Base-by-base conservation (phyloP, 108 stramenopile genomes). In the Chaetoceros tenuissimus region DNA sequence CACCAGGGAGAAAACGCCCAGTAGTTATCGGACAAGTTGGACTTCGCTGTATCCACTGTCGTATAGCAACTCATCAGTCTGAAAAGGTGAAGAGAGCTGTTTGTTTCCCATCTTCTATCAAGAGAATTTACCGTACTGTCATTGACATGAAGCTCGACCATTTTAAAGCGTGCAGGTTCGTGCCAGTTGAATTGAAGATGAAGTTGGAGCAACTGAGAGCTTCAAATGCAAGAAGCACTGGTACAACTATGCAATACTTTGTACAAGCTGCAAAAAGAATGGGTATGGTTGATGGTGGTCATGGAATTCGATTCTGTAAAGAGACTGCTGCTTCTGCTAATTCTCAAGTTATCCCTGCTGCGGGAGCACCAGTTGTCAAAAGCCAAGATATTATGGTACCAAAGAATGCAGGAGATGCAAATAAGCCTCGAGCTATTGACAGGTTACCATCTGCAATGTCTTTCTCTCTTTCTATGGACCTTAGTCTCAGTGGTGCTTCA, bases 61-160 rank as follows among this genome's bases (percentile, higher is more conserved):
- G 92, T 3, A 69, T 77, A 44, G 77, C 76, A 0, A 31, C 47
- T 13, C 47, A 66, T 31, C 68, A 64, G 30, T 80, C 78, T 28
- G 86, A 87, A 52, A 75, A 87, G 13, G 84, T 93, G n/a, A 93
- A 93, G 68, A 71, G 92, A 7, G 92, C 92, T 3, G 84, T 84
- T 8, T 93, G 92, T 65, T 93, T 87, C 46, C 92, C 92, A 48
- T 89, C 92, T 1, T 82, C 82, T 2, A 84, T 87, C 57, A 81
- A 83, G 46, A 74, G 92, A 3, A 93, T 93, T 46, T 93, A 93
- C 46, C 72, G 91, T 0, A 84, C 92, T 18, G 84, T 93, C n/a
- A 93, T 89, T 59, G 92, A 93, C 34, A 93, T 93, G 92, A 93
- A 93, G 59, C 68, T 93, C 3, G 92, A 93, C 60, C 92, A 93